These are phyloP conservation scores for Lipomyces orientalis DNA, from an alignment of 805 yeast genomes.

Conservation along the genomic window DNA sequence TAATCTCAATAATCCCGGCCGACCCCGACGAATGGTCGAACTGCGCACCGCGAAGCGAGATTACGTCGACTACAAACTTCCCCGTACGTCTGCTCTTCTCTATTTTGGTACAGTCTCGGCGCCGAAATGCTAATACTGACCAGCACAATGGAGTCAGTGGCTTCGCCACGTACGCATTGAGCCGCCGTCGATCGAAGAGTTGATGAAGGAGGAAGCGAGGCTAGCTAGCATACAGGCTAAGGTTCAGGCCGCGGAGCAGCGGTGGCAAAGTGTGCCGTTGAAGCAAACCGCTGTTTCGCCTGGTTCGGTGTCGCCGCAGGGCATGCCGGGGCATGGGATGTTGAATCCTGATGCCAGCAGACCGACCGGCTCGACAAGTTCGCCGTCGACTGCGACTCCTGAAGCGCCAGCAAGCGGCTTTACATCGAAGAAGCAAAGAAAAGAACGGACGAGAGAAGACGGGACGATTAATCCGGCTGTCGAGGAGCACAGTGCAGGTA, in stretches of 20 bases:
- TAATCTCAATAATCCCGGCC: slow-evolving; percentile 54
- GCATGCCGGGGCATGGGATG: slow-evolving; percentile 26
- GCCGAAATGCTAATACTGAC: neutral
- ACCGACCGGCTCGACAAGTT: slow-evolving; percentile 4
- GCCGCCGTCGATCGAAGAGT: slow-evolving; percentile 69
- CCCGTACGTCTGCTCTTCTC: slow-evolving; percentile 47
- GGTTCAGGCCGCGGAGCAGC: slow-evolving; percentile 52
- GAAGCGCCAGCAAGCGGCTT: slow-evolving; percentile 7
- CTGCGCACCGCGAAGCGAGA: slow-evolving; percentile 56
- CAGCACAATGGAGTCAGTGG: slow-evolving; percentile 83
- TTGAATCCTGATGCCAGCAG: slow-evolving; percentile 20
- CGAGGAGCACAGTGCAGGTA: slow-evolving; percentile 5
- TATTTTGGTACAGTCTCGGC: slow-evolving; percentile 44
- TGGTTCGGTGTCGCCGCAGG: slow-evolving; percentile 32
- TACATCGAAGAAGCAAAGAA: slow-evolving; percentile 2
- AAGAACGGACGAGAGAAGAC: neutral
- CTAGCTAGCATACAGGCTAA: slow-evolving; percentile 58
- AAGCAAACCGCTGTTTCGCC: slow-evolving; percentile 28
- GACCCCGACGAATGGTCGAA: slow-evolving; percentile 68
- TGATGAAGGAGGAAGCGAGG: slow-evolving; percentile 62
- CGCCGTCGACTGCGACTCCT: neutral
- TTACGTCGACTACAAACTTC: slow-evolving; percentile 63
- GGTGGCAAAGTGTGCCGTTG: slow-evolving; percentile 48
- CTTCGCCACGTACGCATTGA: slow-evolving; percentile 63
- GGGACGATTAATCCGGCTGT: neutral